Evolutionary conservation across 2,329 filamentous ascomycete genomes (phyloP), one percentile per base, ranked within the genome.

Genomic region (Didymella keratinophila): DNA sequence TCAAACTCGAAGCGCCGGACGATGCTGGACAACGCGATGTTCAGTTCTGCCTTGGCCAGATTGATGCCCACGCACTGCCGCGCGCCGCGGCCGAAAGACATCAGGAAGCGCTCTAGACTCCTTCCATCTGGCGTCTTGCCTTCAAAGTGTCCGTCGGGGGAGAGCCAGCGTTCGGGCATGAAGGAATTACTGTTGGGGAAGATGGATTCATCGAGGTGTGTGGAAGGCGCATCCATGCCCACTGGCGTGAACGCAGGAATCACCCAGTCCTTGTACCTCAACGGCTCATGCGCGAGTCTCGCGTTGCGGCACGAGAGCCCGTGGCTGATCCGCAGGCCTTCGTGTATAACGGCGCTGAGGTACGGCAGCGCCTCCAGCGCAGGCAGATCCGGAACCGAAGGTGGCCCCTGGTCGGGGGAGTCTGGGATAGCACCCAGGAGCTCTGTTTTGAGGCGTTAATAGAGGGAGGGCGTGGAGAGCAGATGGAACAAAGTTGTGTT

Each of bases 111-210:
- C 1, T 42, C 49, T 12, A 69, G 41, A 9, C 55, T 53, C 5
- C 54, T 51, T 5, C 58, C 62, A 16, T 51, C 45, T 0, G 52
- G 44, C 18, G 36, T 39, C 18, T 1, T 10, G 9, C 16, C n/a
- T 3, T 11, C 36, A 8, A 36, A 16, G n/a, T n/a, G n/a, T n/a
- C n/a, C n/a, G n/a, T n/a, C n/a, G n/a, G n/a, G n/a, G n/a, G n/a
- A n/a, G 8, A 74, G 51, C 73, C 72, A 78, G 16, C 75, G 62
- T 56, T 76, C 65, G 0, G 71, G 71, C 5, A 34, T 2, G 39
- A 74, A 75, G 0, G 36, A 41, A 2, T 49, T 14, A 1, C 66
- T 62, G 16, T 65, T 37, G 0, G 66, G 64, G 34, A 70, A 74
- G 14, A 76, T 48, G 1, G 52, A 48, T n/a, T 61, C 23, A 56